A percentile compares a stretch with the other conserved stretches of the same genome.
phyloP scores from a whole-genome alignment of 306 rosid genomes.

The Pterocarpus macrocarpus region DNA sequence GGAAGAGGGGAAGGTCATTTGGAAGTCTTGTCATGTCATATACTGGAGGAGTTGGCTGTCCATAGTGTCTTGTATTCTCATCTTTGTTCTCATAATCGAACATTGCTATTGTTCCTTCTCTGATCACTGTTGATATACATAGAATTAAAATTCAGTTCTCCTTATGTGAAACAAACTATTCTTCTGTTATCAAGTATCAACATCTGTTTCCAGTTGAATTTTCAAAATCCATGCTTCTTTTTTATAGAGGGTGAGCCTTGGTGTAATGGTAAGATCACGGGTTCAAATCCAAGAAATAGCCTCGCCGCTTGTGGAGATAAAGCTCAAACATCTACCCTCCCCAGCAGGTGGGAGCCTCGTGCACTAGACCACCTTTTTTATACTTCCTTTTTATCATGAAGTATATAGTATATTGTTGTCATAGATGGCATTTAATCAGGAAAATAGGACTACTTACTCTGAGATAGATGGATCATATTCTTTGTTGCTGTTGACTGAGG shows the following conservation, averaged over 20 bases:
- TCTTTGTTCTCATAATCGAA: slow-evolving; percentile 60
- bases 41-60: slow-evolving; percentile 74
- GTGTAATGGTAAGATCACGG: no score
- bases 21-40: slow-evolving; percentile 77
- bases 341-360: no score
- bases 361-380: no score
- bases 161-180: slow-evolving; percentile 15
- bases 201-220: background rate
- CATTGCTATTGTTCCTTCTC: slow-evolving; percentile 70
- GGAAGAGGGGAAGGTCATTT: slow-evolving; percentile 70
- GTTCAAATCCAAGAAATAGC: no score
- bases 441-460: slow-evolving; percentile 64
- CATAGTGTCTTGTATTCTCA: slow-evolving; percentile 66
- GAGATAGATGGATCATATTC: slow-evolving; percentile 89
- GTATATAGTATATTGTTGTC: slow-evolving; percentile 23
- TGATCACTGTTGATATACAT: slow-evolving; percentile 67
- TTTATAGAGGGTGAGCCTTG: no score
- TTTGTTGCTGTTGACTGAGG: slow-evolving; percentile 92
- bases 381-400: slow-evolving; percentile 19
- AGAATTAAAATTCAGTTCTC: slow-evolving; percentile 32
- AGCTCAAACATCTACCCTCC: no score
- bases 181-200: background rate
- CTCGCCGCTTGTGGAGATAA: no score
- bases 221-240: background rate
- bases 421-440: slow-evolving; percentile 5